These are phyloP conservation scores for Areca catechu DNA, from an alignment of 176 grass and related monocot genomes.

Conservation along the genomic window DNA sequence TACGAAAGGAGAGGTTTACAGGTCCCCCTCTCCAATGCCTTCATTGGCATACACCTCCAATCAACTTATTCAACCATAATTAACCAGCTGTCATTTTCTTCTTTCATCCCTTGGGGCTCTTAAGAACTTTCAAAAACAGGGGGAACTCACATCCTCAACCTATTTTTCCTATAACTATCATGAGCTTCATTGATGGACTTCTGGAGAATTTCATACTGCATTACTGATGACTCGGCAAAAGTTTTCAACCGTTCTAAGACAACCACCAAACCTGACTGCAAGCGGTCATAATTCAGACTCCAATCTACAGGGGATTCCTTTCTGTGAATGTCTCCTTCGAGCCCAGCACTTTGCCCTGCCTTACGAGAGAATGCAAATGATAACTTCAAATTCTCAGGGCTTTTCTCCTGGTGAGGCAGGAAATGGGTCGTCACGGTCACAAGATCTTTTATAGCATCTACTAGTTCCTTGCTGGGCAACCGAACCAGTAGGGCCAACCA, in stretches of 20 bases:
- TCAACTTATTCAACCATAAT: neutral
- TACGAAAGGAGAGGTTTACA: neutral
- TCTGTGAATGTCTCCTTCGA: slow-evolving; percentile 10
- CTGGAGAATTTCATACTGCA: slow-evolving; percentile 39
- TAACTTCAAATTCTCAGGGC: slow-evolving; percentile 35
- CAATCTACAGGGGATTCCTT: slow-evolving; percentile 32
- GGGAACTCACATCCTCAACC: neutral
- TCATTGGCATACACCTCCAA: neutral
- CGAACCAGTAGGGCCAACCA: slow-evolving; percentile 47
- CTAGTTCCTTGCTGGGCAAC: slow-evolving; percentile 40
- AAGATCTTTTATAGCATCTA: slow-evolving; percentile 58
- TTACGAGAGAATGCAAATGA: slow-evolving; percentile 39
- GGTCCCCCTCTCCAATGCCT: neutral
- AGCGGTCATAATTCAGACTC: slow-evolving; percentile 26
- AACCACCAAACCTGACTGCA: slow-evolving; percentile 54
- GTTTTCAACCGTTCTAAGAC: slow-evolving; percentile 47
- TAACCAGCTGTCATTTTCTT: neutral
- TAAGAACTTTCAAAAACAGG: neutral
- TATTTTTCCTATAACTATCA: slow-evolving; percentile 22
- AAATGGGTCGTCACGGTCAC: slow-evolving; percentile 36
- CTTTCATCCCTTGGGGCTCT: neutral
- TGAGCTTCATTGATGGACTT: slow-evolving; percentile 23
- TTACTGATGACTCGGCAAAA: slow-evolving; percentile 40
- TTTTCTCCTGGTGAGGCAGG: slow-evolving; percentile 56
- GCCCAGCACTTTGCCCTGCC: slow-evolving; percentile 21